Base-by-base conservation (phyloP, 108 stramenopile genomes). In the Fistulifera solaris region DNA sequence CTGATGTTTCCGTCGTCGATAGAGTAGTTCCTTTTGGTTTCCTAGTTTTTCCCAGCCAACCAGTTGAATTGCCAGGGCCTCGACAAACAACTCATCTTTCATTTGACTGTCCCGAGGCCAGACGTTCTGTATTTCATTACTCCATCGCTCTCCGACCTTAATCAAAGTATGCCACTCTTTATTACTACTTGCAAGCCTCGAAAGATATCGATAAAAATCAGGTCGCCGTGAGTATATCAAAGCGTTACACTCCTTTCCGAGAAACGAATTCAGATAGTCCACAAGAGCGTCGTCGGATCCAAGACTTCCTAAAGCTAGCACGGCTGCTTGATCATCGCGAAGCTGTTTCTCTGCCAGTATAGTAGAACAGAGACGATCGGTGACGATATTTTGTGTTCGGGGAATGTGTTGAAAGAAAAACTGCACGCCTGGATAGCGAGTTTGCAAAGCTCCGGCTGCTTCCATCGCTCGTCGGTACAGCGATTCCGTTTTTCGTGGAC, bases 401-500 rank as follows among this genome's bases (percentile, higher is more conserved):
- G 63, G 76, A 24, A 82, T 59, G 39, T 80, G 78, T 27, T 65
- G 40, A 56, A 67, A 79, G 51, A 10, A 62, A 11, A 21, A 8
- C 6, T 45, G 44, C 44, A 21, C 44, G 16, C 12, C 40, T 13
- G 40, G 11, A 13, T 21, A 5, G n/a, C 28, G 42, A 19, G 38
- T 45, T 38, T 22, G 49, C 25, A 49, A 38, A 27, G 16, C 14
- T 4, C 49, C 58, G 16, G 38, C 38, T 47, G 13, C 27, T 49
- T 40, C 27, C 67, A 19, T 13, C 48, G 44, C 18, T 51, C 40
- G 25, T 54, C 52, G 16, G 47, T 78, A 68, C 12, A 75, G 52
- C 7, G n/a, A 15, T 40, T 77, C 57, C 56, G 81, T 40, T 60
- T 78, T 85, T 48, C 83, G 65, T 6, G 83, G 76, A 10, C 48